Evolutionary conservation across 345 rosid species (phyloP).

Genomic region (Mangifera indica): DNA sequence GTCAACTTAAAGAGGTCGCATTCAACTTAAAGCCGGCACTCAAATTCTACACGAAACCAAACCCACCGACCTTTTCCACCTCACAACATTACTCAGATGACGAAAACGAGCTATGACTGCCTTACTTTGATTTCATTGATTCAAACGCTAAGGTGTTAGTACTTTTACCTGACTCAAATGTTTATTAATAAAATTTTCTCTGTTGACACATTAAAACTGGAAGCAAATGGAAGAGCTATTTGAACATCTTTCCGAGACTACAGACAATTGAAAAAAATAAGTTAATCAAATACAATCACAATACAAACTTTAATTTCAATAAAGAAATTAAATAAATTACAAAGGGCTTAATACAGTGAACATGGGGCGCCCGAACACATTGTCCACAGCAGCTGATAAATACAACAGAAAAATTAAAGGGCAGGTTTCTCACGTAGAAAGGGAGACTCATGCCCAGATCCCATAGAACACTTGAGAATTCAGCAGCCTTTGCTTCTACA

Average conservation of each 20-base stretch:
- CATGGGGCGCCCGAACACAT: neutral
- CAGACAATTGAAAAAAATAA: neutral
- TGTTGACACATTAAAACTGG: neutral
- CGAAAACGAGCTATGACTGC: no score
- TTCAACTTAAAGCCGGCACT: no score
- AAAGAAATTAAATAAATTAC: no score
- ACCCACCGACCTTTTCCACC: no score
- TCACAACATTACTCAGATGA: no score
- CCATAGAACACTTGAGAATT: neutral
- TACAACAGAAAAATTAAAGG: neutral
- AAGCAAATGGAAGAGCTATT: no score
- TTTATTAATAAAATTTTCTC: neutral
- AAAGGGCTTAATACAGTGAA: neutral
- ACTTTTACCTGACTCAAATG: neutral
- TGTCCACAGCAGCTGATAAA: neutral
- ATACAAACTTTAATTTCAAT: conserved; percentile 2
- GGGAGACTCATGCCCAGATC: neutral
- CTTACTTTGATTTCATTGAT: no score
- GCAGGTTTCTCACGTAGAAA: neutral
- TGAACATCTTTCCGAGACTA: no score
- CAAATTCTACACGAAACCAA: no score
- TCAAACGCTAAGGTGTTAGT: no score
- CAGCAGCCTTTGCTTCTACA: neutral
- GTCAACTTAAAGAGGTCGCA: no score
- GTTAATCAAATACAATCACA: no score